Evolutionary conservation across 768 basidiomycete species (phyloP), one percentile per base, ranked within the genome.

Genomic region (Trametes sanguinea): DNA sequence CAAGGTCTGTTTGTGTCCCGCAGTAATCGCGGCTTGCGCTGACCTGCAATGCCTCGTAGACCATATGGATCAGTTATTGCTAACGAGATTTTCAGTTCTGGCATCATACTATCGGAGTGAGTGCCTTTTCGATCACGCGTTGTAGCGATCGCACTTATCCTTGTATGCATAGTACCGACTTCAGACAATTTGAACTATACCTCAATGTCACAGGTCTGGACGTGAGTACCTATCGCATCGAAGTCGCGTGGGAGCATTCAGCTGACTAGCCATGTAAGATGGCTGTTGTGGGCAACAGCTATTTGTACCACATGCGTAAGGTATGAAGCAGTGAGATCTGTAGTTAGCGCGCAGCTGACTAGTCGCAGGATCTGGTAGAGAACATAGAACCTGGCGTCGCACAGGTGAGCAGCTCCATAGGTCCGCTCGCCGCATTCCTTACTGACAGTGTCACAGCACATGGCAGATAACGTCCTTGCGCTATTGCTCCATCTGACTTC

Each of bases 301-400:
- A 97, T 72, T 77, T 94, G 55, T 98, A 97, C 71, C 95, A 98
- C 74, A 98, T 94, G 77, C 86, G 90, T 51, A 92, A 92, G 79
- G 89, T 87, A 66, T 1, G 71, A 14, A 14, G 29, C 11, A 14
- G 48, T 32, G 11, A 13, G 7, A 13, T 4, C 11, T 30, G n/a
- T 14, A 22, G 11, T 14, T 14, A 27, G 4, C 5, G 30, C 10
- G 5, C 10, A 13, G 27, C 48, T 50, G 30, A 39, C 54, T n/a
- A 50, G 7, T 29, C 27, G n/a, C 47, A 80, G 76, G 94, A 96
- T 74, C 66, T 89, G 4, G 88, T 94, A 7, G 88, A 92, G 68
- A 87, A 95, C 69, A 93, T 96, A 54, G 81, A 94, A 69, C 76
- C 84, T 6, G 95, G 95, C 10, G 90, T 93, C 1, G 87, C 93